These are phyloP conservation scores for Apiospora sp. DNA, from an alignment of 2,329 filamentous ascomycete species.

Conservation along the genomic window DNA sequence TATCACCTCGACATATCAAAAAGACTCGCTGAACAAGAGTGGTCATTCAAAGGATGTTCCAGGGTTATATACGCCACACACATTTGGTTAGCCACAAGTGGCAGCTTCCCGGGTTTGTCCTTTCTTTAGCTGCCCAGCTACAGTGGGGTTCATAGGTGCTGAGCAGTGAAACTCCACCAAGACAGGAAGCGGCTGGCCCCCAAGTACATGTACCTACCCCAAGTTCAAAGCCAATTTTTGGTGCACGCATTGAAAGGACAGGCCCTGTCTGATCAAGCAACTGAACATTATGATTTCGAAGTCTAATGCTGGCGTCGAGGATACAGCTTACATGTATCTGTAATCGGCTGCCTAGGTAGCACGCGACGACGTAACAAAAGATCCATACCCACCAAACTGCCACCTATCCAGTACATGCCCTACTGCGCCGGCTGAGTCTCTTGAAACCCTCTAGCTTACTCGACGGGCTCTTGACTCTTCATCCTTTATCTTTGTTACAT, in stretches of 20 bases:
- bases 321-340: conserved; percentile 6
- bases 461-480: conserved; percentile 8
- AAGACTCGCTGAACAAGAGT: not conserved
- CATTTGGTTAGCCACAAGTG: not conserved
- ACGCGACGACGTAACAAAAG: conserved; percentile 7
- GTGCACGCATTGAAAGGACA: not conserved
- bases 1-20: not conserved
- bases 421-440: not conserved
- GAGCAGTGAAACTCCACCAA: not conserved
- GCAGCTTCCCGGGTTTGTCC: not conserved
- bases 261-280: not conserved
- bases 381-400: conserved; percentile 14
- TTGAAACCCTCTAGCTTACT: conserved; percentile 3
- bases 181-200: conserved; percentile 7
- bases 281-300: not conserved
- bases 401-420: not conserved
- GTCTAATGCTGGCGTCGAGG: conserved; percentile 6
- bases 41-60: not conserved
- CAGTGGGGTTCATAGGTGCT: conserved; percentile 4
- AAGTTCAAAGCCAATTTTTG: not conserved
- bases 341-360: conserved; percentile 19
- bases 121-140: not conserved
- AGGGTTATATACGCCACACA: not conserved
- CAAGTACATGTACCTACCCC: not conserved
- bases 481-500: conserved; percentile 4